phyloP scores from a whole-genome alignment of 441 rosid species.

The Bruguiera hainesii region DNA sequence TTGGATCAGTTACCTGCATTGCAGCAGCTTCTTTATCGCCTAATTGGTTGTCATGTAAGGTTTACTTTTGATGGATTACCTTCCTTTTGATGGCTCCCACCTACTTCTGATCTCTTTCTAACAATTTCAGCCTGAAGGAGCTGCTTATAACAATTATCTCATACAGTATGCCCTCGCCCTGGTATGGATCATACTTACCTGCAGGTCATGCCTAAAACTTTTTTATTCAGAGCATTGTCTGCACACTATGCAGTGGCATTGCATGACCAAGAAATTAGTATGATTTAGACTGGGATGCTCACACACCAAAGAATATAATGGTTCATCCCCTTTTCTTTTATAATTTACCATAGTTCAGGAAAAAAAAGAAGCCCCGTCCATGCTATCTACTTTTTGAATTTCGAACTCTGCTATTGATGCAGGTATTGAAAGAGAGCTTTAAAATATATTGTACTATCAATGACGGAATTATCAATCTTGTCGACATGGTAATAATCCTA shows the following conservation, averaged over 20 bases:
- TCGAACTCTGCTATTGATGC: conserved; percentile 8
- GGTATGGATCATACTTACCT: conserved; percentile 34
- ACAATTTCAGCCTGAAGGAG: conserved; percentile 74
- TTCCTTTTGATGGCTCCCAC: not conserved
- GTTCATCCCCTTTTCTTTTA: too few species aligned
- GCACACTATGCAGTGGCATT: too few species aligned
- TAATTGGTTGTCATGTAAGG: conserved; percentile 58
- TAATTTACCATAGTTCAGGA: not conserved
- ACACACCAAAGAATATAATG: too few species aligned
- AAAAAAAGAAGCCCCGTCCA: not conserved
- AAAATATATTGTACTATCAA: conserved; percentile 85
- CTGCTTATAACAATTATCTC: conserved; percentile 64
- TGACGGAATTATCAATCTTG: conserved; percentile 86
- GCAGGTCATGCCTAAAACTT: not conserved
- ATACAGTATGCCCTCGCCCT: conserved; percentile 80
- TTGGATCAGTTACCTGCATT: conserved; percentile 69
- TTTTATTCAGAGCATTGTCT: not conserved
- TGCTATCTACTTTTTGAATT: not conserved
- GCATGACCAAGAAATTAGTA: too few species aligned
- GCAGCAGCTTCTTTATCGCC: conserved; percentile 74
- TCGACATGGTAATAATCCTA: conserved; percentile 56
- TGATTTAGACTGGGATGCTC: too few species aligned
- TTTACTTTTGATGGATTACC: not conserved
- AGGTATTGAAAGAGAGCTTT: conserved; percentile 89
- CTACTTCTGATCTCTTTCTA: not conserved